A percentile compares a stretch with the other conserved stretches of the same genome.
phyloP scores from a whole-genome alignment of 495 filamentous ascomycete genomes.

The Aspergillus steynii region DNA sequence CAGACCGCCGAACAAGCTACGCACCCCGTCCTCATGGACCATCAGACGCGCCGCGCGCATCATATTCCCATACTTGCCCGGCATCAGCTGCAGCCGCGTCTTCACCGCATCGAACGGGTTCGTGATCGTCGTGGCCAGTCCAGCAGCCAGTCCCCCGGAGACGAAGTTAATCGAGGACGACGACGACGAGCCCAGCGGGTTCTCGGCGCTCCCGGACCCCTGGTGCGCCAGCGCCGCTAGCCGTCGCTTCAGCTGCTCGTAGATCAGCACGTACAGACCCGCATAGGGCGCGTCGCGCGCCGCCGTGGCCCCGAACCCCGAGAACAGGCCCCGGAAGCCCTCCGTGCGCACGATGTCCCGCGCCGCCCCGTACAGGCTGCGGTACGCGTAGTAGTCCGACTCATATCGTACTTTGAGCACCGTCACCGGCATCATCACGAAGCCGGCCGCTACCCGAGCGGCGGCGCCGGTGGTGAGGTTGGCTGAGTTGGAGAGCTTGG shows the following conservation, averaged over 20 bases:
- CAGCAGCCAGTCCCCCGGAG: conserved; percentile 76
- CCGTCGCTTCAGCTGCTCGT: conserved; percentile 80
- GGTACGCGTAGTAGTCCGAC: conserved; percentile 78
- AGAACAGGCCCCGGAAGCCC: conserved; percentile 83
- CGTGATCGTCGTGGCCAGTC: conserved; percentile 79
- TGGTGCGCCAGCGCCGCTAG: conserved; percentile 44
- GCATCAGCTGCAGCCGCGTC: conserved; percentile 90
- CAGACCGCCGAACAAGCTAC: conserved; percentile 83
- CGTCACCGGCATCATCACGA: conserved; percentile 94
- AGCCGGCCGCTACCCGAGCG: conserved; percentile 80
- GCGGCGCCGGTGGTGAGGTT: conserved; percentile 84
- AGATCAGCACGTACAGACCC: conserved; percentile 90
- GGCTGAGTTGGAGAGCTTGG: conserved; percentile 78
- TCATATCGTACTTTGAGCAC: conserved; percentile 98
- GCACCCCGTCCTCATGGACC: conserved; percentile 76
- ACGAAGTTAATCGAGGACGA: conserved; percentile 82
- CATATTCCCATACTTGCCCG: conserved; percentile 83
- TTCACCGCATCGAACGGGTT: conserved; percentile 98
- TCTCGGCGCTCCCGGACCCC: background rate
- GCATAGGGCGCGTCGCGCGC: conserved; percentile 94
- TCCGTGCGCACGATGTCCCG: conserved; percentile 72
- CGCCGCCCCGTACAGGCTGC: conserved; percentile 69
- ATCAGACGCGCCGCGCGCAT: conserved; percentile 70
- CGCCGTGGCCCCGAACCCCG: conserved; percentile 91
- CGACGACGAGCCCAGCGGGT: conserved; percentile 23